A percentile compares a stretch with the other conserved stretches of the same genome.
Evolutionary conservation across 2,329 filamentous ascomycete species (phyloP).

Genomic region (Apiospora rasikravindrae): DNA sequence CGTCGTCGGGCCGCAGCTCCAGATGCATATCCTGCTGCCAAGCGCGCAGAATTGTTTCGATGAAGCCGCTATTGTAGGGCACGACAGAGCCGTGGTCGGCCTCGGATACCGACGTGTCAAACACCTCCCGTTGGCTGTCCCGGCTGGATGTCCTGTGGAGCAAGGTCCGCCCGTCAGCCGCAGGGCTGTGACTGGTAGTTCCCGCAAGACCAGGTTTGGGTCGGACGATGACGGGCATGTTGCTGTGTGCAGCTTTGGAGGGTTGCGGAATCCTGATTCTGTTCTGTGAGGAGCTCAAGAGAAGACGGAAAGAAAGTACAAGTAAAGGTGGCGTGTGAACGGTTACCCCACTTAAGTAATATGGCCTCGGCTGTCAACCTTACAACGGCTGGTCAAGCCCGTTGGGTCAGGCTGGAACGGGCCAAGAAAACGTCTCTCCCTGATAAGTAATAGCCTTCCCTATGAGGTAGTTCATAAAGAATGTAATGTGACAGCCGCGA

Average conservation of each 20-base stretch:
- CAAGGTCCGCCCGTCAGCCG: neutral
- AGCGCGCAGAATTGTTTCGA: neutral
- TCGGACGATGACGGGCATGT: neutral
- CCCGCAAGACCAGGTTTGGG: neutral
- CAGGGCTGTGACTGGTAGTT: neutral
- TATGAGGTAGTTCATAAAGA: no score
- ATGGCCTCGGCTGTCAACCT: neutral
- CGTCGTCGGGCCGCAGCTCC: conserved; percentile 44
- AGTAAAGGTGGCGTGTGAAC: no score
- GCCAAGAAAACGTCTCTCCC: no score
- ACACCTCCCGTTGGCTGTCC: neutral
- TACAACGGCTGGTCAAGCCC: neutral
- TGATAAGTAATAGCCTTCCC: no score
- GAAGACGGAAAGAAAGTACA: no score
- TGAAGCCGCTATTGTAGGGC: neutral
- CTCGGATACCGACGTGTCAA: neutral
- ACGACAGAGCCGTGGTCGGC: neutral
- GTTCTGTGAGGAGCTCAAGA: no score
- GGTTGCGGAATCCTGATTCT: no score
- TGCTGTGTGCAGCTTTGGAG: no score
- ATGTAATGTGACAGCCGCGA: no score
- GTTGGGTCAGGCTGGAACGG: no score
- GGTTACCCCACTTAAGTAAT: no score
- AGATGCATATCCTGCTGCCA: neutral
- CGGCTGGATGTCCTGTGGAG: neutral